Evolutionary conservation across 2,329 filamentous ascomycete species (phyloP).

Genomic region (Beauveria brongniartii): DNA sequence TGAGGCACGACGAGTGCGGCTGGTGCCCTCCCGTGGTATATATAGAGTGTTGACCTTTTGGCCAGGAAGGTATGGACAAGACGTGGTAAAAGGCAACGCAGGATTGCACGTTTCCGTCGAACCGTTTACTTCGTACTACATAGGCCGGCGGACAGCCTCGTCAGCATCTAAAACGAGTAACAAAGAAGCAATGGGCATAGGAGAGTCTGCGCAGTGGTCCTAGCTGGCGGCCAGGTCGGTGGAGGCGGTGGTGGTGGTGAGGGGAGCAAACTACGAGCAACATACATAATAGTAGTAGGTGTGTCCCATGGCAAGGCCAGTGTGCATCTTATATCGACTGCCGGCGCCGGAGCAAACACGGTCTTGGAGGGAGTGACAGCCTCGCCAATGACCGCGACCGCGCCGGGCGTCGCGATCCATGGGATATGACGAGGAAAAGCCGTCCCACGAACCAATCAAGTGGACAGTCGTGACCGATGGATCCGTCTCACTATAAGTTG

Average conservation of each 20-base stretch:
- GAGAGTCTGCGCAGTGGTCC: slow-evolving; percentile 5
- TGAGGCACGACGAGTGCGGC: slow-evolving; percentile 56
- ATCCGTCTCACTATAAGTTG: slow-evolving; percentile 44
- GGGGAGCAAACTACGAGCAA: slow-evolving; percentile 17
- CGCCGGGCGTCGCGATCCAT: slow-evolving; percentile 75
- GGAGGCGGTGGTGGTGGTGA: slow-evolving; percentile 2
- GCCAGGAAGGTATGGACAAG: slow-evolving; percentile 80
- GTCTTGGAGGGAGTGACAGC: slow-evolving; percentile 78
- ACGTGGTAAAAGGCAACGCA: slow-evolving; percentile 62
- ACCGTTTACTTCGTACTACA: slow-evolving; percentile 75
- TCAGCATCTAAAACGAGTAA: not conserved
- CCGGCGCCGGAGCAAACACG: slow-evolving; percentile 72
- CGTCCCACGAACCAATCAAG: slow-evolving; percentile 91
- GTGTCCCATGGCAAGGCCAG: slow-evolving; percentile 83
- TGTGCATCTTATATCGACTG: slow-evolving; percentile 46
- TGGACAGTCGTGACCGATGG: slow-evolving; percentile 61
- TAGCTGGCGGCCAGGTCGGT: not conserved
- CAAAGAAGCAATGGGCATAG: slow-evolving; percentile 1
- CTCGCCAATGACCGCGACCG: slow-evolving; percentile 72
- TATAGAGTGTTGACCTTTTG: slow-evolving; percentile 80
- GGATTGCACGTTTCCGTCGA: slow-evolving; percentile 70
- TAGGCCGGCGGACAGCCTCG: slow-evolving; percentile 7
- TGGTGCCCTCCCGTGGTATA: slow-evolving; percentile 62
- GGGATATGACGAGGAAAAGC: slow-evolving; percentile 69
- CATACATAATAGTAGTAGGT: slow-evolving; percentile 95